Base-by-base conservation (phyloP, 345 rosid species). In the Melastoma malabathricum region DNA sequence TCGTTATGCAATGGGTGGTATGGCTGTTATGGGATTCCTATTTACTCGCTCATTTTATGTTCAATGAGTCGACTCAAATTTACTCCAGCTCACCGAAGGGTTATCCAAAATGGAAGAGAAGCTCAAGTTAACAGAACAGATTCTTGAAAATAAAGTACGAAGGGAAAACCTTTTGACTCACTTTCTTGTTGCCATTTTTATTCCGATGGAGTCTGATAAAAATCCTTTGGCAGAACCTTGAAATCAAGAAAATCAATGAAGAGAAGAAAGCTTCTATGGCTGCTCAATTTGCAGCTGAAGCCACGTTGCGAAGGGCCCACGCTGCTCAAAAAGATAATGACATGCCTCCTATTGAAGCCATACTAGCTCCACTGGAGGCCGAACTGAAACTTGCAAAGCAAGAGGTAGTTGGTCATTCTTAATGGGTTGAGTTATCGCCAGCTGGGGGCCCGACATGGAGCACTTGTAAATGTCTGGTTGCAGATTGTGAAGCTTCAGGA, bases 261-360 rank as follows among this genome's bases (percentile, higher is more conserved):
- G 98, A 92, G 66, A 87, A 84, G 86, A 92, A 74, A 73, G 93
- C 96, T 47, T 87, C 94, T 56, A 82, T 87, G 98, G 95, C 98
- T 61, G 98, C 98, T 67, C 98, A 90, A 73, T 90, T 90, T 84
- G 98, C 94, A 10, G 98, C 96, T 54, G 98, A 90, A 79, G 96
- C 98, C 38, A 81, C 98, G 54, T 85, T 90, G 61, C 79, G 98
- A 55, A 84, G 98, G 67, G 96, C 86, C 64, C 98, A 90, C 60
- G 95, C 98, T 72, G 96, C 98, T 70, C 96, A 90, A 63, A 90
- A 90, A 76, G 98, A 90, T 71, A 96, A 90, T 58, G 95, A 84
- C 59, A 87, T 90, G 96, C 98, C 96, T 68, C 98, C 98, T 10
- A 87, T 92, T 59, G 98, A 92, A 74, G 98, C 98, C 39, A 92